Percentiles rank a stretch among this genome's conserved stretches.
phyloP scores from a whole-genome alignment of 1,139 yeast species.

The Nakaseomyces bracarensis region DNA sequence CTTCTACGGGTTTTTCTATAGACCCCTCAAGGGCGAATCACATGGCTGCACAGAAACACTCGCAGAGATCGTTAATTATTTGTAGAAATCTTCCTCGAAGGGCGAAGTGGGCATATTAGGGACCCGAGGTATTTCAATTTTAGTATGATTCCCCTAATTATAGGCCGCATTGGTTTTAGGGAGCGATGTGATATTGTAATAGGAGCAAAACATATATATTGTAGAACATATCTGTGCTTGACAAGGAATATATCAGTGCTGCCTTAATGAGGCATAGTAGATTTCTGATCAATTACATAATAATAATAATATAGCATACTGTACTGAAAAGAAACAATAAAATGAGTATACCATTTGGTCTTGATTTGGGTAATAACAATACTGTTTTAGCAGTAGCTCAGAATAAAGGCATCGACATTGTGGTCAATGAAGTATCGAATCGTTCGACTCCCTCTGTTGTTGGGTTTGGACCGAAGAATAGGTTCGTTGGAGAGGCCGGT shows the following conservation, averaged over 20 bases:
- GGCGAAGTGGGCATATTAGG: too few species aligned
- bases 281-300: too few species aligned
- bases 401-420: slow-evolving; percentile 95
- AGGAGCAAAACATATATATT: too few species aligned
- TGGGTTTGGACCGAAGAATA: slow-evolving; percentile 80
- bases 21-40: too few species aligned
- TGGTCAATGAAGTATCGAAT: slow-evolving; percentile 96
- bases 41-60: background rate
- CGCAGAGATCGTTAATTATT: too few species aligned
- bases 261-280: too few species aligned
- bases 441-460: slow-evolving; percentile 91
- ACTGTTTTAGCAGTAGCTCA: slow-evolving; percentile 94
- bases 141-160: too few species aligned
- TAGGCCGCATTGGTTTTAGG: too few species aligned
- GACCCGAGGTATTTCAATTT: too few species aligned
- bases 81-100: background rate
- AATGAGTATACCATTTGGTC: slow-evolving; percentile 90
- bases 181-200: background rate
- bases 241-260: too few species aligned
- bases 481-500: slow-evolving; percentile 91
- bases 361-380: slow-evolving; percentile 92
- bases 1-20: background rate
- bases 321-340: slow-evolving; percentile 17
- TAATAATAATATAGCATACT: too few species aligned
- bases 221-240: too few species aligned